Conservation (phyloP, 73 alveolate genomes). For the Paraurostyla sp. region DNA sequence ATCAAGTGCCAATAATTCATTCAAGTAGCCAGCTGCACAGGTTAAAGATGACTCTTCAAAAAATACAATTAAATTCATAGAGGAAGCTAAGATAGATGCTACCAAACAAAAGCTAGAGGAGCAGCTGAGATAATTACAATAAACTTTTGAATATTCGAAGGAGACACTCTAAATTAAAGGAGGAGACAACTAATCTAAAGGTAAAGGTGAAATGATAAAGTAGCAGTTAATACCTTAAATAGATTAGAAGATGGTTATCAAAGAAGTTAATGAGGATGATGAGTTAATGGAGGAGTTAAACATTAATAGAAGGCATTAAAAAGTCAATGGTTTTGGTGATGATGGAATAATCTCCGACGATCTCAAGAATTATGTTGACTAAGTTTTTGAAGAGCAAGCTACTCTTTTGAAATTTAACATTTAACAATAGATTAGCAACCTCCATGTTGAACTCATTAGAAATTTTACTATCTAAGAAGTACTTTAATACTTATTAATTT, state of each 20-base stretch:
- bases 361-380: not conserved
- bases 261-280: slow-evolving; percentile 42
- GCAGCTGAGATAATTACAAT: not conserved
- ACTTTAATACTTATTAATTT: too few relatives aligned
- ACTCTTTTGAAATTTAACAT: not conserved
- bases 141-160: not conserved
- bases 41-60: too few relatives aligned
- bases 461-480: slow-evolving; percentile 56
- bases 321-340: not conserved
- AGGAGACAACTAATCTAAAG: not conserved
- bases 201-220: not conserved
- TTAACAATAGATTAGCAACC: slow-evolving; percentile 29
- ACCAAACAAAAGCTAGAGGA: not conserved
- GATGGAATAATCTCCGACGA: not conserved
- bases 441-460: slow-evolving; percentile 61
- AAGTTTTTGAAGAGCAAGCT: slow-evolving; percentile 17
- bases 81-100: not conserved
- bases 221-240: too few relatives aligned
- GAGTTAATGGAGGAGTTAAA: not conserved
- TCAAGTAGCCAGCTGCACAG: too few relatives aligned
- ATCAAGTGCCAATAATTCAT: too few relatives aligned
- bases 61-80: not conserved
- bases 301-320: not conserved
- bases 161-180: not conserved
- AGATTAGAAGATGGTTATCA: too few relatives aligned